These are phyloP conservation scores for Macrocystidia cucumis DNA, from an alignment of 1,284 basidiomycete genomes.

Conservation along the genomic window DNA sequence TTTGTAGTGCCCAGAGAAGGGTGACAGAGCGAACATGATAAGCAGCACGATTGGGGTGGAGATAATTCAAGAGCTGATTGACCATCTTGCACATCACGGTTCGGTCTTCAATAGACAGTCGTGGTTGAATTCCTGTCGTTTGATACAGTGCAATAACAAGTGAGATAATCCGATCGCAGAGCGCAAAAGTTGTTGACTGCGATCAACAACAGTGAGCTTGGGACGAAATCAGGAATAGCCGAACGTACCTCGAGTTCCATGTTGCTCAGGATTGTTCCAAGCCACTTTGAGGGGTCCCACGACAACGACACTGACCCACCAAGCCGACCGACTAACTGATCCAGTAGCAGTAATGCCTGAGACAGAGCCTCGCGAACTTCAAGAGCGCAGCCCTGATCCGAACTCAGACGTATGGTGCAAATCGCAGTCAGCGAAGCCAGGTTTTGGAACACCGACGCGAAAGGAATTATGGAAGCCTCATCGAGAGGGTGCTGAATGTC, in stretches of 20 bases:
- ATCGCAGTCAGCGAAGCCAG: constrained; percentile 36
- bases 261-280: constrained; percentile 37
- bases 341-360: constrained; percentile 41
- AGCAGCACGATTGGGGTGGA: constrained; percentile 56
- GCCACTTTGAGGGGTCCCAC: constrained; percentile 57
- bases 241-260: constrained; percentile 45
- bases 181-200: constrained; percentile 56
- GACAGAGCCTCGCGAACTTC: constrained; percentile 40
- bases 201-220: constrained; percentile 7
- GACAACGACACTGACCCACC: constrained; percentile 28
- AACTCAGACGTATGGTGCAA: constrained; percentile 32
- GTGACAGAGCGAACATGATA: constrained; percentile 82
- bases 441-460: constrained; percentile 49
- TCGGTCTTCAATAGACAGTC: constrained; percentile 46
- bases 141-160: constrained; percentile 51
- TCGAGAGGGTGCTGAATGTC: constrained; percentile 10
- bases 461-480: constrained; percentile 35
- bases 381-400: constrained; percentile 18
- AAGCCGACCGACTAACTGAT: constrained; percentile 37
- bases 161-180: constrained; percentile 60
- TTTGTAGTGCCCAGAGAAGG: constrained; percentile 83
- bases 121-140: constrained; percentile 41
- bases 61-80: constrained; percentile 67
- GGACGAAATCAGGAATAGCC: too few relatives aligned
- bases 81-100: constrained; percentile 50